These are phyloP conservation scores for Phaffomyces opuntiae DNA, from an alignment of 805 yeast genomes.

Conservation along the genomic window DNA sequence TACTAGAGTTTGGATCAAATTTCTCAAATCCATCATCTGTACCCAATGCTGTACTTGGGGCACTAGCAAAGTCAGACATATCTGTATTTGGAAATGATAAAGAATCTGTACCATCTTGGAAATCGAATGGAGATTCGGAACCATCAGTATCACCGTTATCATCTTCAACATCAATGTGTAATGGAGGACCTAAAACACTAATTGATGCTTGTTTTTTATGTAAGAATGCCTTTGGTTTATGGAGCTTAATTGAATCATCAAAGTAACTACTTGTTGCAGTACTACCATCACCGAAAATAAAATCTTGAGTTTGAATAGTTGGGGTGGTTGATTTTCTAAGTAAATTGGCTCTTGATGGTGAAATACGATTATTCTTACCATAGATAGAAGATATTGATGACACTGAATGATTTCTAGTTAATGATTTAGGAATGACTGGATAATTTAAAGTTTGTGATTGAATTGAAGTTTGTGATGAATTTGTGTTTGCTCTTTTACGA, in stretches of 20 bases:
- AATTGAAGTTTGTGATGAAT: slow-evolving; percentile 13
- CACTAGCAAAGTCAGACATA: not conserved
- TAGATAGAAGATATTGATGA: slow-evolving; percentile 17
- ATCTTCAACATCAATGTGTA: slow-evolving; percentile 8
- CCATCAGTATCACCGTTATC: slow-evolving; percentile 6
- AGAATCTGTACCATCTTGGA: not conserved
- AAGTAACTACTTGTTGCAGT: slow-evolving; percentile 6
- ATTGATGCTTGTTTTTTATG: slow-evolving; percentile 9
- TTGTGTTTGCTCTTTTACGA: slow-evolving; percentile 23
- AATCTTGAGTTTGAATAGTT: slow-evolving; percentile 11
- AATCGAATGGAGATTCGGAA: slow-evolving; percentile 8
- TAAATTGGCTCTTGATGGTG: slow-evolving; percentile 18
- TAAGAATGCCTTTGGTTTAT: slow-evolving; percentile 8
- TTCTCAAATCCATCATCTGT: not conserved
- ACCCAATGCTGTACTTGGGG: slow-evolving; percentile 1
- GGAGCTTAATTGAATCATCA: slow-evolving; percentile 9
- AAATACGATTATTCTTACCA: slow-evolving; percentile 11
- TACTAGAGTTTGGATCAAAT: slow-evolving; percentile 1
- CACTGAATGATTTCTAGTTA: slow-evolving; percentile 19
- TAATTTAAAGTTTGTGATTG: slow-evolving; percentile 1
- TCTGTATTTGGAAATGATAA: not conserved
- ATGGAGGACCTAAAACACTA: slow-evolving; percentile 19
- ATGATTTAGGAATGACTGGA: slow-evolving; percentile 1
- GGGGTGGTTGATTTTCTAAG: slow-evolving; percentile 19
- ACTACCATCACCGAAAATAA: slow-evolving; percentile 15